These are phyloP conservation scores for Coemansia javaensis DNA, from an alignment of 192 early-diverging fungal genomes.

Conservation along the genomic window DNA sequence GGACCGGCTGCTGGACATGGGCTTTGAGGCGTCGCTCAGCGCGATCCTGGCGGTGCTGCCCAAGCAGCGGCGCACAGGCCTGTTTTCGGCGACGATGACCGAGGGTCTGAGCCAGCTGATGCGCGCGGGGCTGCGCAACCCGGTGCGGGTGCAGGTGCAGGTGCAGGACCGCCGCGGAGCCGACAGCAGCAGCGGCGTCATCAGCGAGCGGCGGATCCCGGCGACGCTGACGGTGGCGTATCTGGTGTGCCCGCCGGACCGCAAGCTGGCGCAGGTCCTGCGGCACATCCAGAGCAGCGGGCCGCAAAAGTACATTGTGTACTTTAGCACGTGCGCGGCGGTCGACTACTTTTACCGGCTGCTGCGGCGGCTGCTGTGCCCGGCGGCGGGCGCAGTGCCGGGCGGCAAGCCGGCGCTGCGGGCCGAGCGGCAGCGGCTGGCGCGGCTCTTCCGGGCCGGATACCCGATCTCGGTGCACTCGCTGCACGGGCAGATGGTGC, in stretches of 20 bases:
- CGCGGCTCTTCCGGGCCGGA: slow-evolving; percentile 5
- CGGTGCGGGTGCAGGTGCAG: slow-evolving; percentile 83
- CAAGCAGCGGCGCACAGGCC: slow-evolving; percentile 89
- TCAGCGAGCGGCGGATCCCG: slow-evolving; percentile 20
- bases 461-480: slow-evolving; percentile 49
- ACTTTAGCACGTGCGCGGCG: slow-evolving; percentile 91
- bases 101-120: slow-evolving; percentile 81
- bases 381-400: slow-evolving; percentile 17
- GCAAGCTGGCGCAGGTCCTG: slow-evolving; percentile 74
- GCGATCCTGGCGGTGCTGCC: slow-evolving; percentile 78
- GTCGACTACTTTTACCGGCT: slow-evolving; percentile 93
- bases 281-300: slow-evolving; percentile 56
- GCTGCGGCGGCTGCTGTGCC: slow-evolving; percentile 30
- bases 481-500: slow-evolving; percentile 92
- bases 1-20: slow-evolving; percentile 90
- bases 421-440: slow-evolving; percentile 16
- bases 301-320: slow-evolving; percentile 83
- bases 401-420: slow-evolving; percentile 31
- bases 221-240: slow-evolving; percentile 64
- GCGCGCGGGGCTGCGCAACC: slow-evolving; percentile 84
- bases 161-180: slow-evolving; percentile 52
- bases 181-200: background rate
- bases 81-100: slow-evolving; percentile 97
- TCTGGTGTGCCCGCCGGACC: slow-evolving; percentile 69
- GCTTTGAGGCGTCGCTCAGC: slow-evolving; percentile 76